A percentile compares a stretch with the other conserved stretches of the same genome.
Conservation (phyloP, 2,329 filamentous ascomycete genomes). For the Claviceps sp. region DNA sequence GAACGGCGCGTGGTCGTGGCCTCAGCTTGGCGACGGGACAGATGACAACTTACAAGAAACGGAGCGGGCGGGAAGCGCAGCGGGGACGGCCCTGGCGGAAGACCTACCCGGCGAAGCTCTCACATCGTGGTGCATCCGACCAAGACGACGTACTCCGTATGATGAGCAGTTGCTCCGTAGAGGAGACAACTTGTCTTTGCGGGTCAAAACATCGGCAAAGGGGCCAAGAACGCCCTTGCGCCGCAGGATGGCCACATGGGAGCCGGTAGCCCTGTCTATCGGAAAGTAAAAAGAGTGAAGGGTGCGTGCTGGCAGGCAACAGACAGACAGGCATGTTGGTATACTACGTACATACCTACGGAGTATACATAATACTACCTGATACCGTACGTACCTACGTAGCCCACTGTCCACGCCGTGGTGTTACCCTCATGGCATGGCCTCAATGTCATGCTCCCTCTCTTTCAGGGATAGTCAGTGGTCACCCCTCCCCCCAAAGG, state of each 20-base stretch:
- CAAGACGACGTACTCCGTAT: background rate
- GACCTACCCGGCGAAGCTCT: background rate
- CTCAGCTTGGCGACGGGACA: background rate
- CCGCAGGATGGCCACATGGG: conserved; percentile 1
- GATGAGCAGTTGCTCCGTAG: background rate
- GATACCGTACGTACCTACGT: too few relatives aligned
- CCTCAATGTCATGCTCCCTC: background rate
- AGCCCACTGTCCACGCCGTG: background rate
- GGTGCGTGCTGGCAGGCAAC: background rate
- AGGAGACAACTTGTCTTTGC: background rate
- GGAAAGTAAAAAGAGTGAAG: background rate
- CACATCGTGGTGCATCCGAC: background rate
- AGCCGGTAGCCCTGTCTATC: conserved; percentile 1
- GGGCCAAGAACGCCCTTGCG: background rate
- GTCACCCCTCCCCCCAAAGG: background rate
- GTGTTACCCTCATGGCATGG: background rate
- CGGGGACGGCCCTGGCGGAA: background rate
- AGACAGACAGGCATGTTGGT: background rate
- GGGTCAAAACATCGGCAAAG: background rate
- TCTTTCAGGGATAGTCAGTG: background rate
- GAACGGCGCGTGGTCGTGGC: background rate
- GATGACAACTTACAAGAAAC: background rate
- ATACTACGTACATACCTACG: background rate
- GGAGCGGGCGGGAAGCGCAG: background rate
- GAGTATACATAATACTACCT: too few relatives aligned